phyloP scores from a whole-genome alignment of 2,329 filamentous ascomycete genomes.

The Sporothrix brasiliensis region DNA sequence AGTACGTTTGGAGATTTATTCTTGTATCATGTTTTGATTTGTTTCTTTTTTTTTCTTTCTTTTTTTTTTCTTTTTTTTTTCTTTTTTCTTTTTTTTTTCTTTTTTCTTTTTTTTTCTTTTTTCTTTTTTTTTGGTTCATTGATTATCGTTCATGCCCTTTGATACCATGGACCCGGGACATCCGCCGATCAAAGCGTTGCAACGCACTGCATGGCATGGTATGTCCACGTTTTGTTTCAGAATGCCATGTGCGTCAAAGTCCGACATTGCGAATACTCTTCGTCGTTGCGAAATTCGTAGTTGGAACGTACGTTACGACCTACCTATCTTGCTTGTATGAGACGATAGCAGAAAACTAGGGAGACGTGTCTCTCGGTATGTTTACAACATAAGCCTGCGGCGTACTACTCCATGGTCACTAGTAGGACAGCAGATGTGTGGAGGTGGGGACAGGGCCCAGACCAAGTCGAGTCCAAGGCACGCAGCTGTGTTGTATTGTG shows the following conservation, averaged over 20 bases:
- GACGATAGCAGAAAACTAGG: too few species aligned
- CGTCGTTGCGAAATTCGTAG: too few species aligned
- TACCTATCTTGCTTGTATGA: not conserved
- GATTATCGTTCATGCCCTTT: not conserved
- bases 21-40: not conserved
- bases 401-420: too few species aligned
- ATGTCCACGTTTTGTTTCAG: not conserved
- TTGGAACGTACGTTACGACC: too few species aligned
- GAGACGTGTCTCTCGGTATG: not conserved
- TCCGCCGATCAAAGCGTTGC: not conserved
- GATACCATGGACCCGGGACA: constrained; percentile 8
- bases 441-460: constrained; percentile 10
- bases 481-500: not conserved
- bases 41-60: not conserved
- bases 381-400: too few species aligned
- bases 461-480: not conserved
- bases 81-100: not conserved
- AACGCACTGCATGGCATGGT: not conserved
- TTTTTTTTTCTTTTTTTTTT: not conserved
- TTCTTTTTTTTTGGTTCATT: not conserved
- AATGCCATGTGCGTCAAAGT: too few species aligned
- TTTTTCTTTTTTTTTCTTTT: not conserved
- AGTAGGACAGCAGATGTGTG: not conserved
- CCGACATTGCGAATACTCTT: too few species aligned
- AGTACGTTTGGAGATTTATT: not conserved